Conservation (phyloP, 352 stramenopile genomes). For the Pythium plurisporium region DNA sequence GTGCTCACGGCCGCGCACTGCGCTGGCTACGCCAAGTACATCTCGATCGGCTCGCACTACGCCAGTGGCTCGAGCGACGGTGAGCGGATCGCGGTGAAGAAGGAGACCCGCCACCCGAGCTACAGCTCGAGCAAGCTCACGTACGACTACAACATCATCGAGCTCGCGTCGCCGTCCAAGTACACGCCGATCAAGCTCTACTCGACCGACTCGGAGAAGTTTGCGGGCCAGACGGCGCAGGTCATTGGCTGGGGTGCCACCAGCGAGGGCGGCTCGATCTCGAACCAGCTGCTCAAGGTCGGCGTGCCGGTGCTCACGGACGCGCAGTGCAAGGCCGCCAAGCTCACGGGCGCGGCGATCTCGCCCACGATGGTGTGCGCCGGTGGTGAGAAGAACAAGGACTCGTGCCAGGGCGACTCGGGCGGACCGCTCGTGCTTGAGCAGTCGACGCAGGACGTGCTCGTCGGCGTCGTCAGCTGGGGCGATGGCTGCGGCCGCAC, state of each 20-base stretch:
- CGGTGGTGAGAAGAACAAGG: too few species aligned
- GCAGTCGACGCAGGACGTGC: constrained; percentile 18
- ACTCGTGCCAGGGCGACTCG: constrained; percentile 45
- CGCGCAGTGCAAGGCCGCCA: constrained; percentile 6
- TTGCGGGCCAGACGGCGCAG: constrained; percentile 7
- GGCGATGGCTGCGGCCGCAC: constrained; percentile 43
- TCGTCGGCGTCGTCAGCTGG: too few species aligned
- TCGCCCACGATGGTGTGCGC: too few species aligned
- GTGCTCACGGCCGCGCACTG: constrained; percentile 46
- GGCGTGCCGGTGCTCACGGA: constrained; percentile 4
- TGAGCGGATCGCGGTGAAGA: constrained; percentile 6
- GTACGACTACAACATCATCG: constrained; percentile 31
- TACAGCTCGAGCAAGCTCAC: constrained; percentile 8
- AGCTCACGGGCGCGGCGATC: too few species aligned
- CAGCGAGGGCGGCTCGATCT: background rate
- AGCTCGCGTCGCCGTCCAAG: constrained; percentile 17
- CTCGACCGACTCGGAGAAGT: background rate
- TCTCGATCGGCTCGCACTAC: constrained; percentile 40
- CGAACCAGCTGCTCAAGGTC: constrained; percentile 6
- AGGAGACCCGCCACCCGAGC: constrained; percentile 11
- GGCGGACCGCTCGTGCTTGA: constrained; percentile 43
- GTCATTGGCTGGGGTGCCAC: constrained; percentile 13
- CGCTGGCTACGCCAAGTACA: constrained; percentile 30
- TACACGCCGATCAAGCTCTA: constrained; percentile 15
- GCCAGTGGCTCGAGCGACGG: constrained; percentile 11